Base-by-base conservation (phyloP, 2,329 filamentous ascomycete genomes). In the Phialophora chinensis region DNA sequence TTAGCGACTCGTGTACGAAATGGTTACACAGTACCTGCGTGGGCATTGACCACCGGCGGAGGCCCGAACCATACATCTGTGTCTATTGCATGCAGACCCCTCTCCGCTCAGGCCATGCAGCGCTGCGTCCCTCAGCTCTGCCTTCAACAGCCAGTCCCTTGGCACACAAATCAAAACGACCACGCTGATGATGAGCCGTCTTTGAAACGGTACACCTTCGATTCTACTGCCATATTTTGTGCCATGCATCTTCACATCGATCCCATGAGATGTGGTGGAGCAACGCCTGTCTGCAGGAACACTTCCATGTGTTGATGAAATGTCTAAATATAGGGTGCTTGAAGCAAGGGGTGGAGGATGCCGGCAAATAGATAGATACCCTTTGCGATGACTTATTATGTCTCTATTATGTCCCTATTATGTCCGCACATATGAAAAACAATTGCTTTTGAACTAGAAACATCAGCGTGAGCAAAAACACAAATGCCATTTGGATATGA, bases 1-100 rank as follows among this genome's bases (percentile, higher is more conserved):
- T 27, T 68, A 84, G 87, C 76, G 84, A 86, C 74, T 85, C 84
- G 27, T 89, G 87, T 77, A 84, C 80, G n/a, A 86, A 88, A 71
- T 89, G 85, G 84, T 78, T 87, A 33, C 87, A 89, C 72, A 83
- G 84, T 35, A 79, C 80, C 62, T 89, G 87, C 71, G 80, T 88
- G 25, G 85, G 86, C 1, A 75, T 88, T 17, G 81, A 83, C 63
- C 75, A 79, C 20, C 78, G 80, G 44, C 81, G 80, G 61, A 75
- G 84, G 25, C 76, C 80, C 10, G 79, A 81, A 0, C 76, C 82
- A 33, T 85, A 84, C 69, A 79, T 84, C 12, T 86, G 84, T 73
- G 75, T 82, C 49, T 83, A 83, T 66, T 86, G 84, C 71, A 80
- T 79, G 4, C 72, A 75, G 27, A 82, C 80, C 0, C 80, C 80